A percentile compares a stretch with the other conserved stretches of the same genome.
Evolutionary conservation across 257 asterid species (phyloP).

Genomic region (Nemophila menziesii): DNA sequence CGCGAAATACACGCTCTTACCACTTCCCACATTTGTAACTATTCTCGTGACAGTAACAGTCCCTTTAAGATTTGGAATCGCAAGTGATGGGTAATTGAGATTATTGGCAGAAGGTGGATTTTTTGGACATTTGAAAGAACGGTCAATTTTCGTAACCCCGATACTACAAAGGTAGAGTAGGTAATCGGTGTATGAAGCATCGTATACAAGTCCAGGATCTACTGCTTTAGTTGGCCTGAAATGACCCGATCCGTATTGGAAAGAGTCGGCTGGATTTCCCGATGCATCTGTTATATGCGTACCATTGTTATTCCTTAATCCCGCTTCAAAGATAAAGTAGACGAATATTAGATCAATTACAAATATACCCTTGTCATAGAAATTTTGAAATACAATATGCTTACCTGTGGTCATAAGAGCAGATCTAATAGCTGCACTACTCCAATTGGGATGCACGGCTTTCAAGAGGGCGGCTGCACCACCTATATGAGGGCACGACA

Average conservation of each 20-base stretch:
- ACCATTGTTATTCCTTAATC: slow-evolving; percentile 37
- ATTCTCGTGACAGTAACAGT: slow-evolving; percentile 22
- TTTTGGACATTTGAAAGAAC: slow-evolving; percentile 41
- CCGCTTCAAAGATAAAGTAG: slow-evolving; percentile 35
- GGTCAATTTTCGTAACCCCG: slow-evolving; percentile 19
- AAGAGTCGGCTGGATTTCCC: slow-evolving; percentile 65
- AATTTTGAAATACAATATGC: too few relatives aligned
- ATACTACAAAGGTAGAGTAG: slow-evolving; percentile 50
- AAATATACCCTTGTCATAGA: too few relatives aligned
- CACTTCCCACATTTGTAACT: slow-evolving; percentile 37
- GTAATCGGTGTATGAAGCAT: slow-evolving; percentile 67
- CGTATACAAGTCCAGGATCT: slow-evolving; percentile 78
- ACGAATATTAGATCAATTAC: background rate
- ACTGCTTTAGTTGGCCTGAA: slow-evolving; percentile 79
- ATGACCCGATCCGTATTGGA: slow-evolving; percentile 80
- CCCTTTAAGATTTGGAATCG: slow-evolving; percentile 21
- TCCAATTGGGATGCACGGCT: slow-evolving; percentile 88
- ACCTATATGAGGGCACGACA: slow-evolving; percentile 84
- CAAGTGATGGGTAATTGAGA: slow-evolving; percentile 60
- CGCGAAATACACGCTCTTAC: slow-evolving; percentile 35
- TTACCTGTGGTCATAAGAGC: slow-evolving; percentile 78
- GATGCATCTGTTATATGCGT: slow-evolving; percentile 39
- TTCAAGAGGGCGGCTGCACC: slow-evolving; percentile 70
- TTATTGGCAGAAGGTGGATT: slow-evolving; percentile 22
- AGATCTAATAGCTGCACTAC: slow-evolving; percentile 88